phyloP scores from a whole-genome alignment of 192 early-diverging fungal genomes.

The Backusella tarrabulga region DNA sequence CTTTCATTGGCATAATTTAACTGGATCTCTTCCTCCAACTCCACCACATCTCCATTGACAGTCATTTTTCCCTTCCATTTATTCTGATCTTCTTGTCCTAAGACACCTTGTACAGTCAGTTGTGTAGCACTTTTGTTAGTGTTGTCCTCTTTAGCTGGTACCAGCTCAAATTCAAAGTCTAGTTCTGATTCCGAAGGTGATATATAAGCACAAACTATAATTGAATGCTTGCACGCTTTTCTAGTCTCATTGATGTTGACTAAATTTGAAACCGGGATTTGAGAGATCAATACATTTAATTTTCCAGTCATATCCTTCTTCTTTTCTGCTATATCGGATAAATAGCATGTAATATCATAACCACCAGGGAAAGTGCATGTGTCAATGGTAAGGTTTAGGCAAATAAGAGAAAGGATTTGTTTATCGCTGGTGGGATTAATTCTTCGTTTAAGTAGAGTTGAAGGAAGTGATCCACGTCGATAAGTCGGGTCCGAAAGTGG shows the following conservation, averaged over 20 bases:
- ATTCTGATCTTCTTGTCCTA: constrained; percentile 28
- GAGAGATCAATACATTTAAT: constrained; percentile 10
- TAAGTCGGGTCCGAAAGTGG: not conserved
- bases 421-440: not conserved
- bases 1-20: not conserved
- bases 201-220: not conserved
- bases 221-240: constrained; percentile 13
- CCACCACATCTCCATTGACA: constrained; percentile 27
- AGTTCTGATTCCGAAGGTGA: constrained; percentile 4
- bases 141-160: constrained; percentile 13
- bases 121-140: not conserved
- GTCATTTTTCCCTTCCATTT: constrained; percentile 21
- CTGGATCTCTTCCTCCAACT: constrained; percentile 10
- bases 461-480: constrained; percentile 3
- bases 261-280: constrained; percentile 18
- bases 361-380: not conserved
- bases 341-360: not conserved
- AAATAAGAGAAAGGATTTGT: not conserved
- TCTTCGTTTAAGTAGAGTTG: not conserved
- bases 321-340: constrained; percentile 10
- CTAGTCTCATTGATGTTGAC: constrained; percentile 13
- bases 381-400: not conserved
- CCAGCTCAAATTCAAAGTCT: constrained; percentile 13
- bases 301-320: constrained; percentile 16
- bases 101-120: constrained; percentile 23